These are phyloP conservation scores for Triticum monococcum DNA, from an alignment of 176 grass and related monocot genomes.

Conservation along the genomic window DNA sequence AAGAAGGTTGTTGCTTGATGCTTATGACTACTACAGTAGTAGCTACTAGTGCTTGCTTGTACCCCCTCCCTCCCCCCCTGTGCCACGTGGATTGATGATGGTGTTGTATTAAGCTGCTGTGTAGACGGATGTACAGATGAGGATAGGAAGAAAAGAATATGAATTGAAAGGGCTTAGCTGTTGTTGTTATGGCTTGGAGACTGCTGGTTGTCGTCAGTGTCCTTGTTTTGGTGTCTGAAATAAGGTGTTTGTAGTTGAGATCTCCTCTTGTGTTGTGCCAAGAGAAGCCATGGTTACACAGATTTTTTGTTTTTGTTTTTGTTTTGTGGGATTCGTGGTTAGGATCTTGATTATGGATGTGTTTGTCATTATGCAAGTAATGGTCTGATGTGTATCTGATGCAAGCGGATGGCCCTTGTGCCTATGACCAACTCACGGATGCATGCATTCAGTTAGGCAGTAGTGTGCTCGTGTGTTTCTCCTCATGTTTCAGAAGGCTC, in stretches of 20 bases:
- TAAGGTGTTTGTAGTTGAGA: neutral
- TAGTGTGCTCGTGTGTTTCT: too few relatives aligned
- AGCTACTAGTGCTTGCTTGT: conserved; percentile 22
- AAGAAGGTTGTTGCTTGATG: neutral
- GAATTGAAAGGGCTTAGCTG: conserved; percentile 31
- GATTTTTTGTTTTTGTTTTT: neutral
- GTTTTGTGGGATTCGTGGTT: neutral
- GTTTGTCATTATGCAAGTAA: neutral
- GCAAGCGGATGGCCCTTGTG: too few relatives aligned
- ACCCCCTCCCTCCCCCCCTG: neutral
- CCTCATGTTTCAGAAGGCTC: neutral
- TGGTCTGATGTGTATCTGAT: neutral
- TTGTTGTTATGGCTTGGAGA: conserved; percentile 29
- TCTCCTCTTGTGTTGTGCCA: neutral
- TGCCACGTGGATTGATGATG: conserved; percentile 30
- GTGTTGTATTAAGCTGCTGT: conserved; percentile 60
- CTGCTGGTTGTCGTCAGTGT: conserved; percentile 24
- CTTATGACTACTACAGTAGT: conserved; percentile 12
- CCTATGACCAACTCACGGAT: too few relatives aligned
- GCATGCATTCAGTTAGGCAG: too few relatives aligned
- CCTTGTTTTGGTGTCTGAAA: neutral
- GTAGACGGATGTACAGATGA: conserved; percentile 68
- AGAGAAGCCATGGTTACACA: neutral
- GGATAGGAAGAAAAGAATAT: conserved; percentile 51
- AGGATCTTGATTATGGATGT: neutral